Evolutionary conservation across 305 asterid species (phyloP).

Genomic region (Fraxinus dipetala): DNA sequence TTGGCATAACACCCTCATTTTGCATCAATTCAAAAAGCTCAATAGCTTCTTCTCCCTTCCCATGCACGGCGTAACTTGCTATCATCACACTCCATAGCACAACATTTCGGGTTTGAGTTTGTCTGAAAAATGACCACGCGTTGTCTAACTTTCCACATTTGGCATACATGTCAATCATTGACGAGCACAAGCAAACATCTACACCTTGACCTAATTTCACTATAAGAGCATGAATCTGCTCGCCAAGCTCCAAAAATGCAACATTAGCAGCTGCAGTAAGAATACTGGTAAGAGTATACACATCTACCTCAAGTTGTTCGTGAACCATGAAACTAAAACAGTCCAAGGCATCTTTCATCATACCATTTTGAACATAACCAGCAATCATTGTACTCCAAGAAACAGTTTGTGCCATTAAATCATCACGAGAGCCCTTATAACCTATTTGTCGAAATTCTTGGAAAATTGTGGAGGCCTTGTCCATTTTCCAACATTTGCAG

Average conservation of each 20-base stretch:
- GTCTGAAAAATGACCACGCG: slow-evolving; percentile 44
- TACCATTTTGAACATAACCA: slow-evolving; percentile 59
- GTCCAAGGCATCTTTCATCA: slow-evolving; percentile 49
- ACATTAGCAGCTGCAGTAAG: slow-evolving; percentile 48
- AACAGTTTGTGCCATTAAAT: slow-evolving; percentile 38
- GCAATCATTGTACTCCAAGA: slow-evolving; percentile 60
- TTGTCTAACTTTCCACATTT: slow-evolving; percentile 64
- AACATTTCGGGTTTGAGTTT: slow-evolving; percentile 39
- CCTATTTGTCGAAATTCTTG: slow-evolving; percentile 26
- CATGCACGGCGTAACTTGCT: slow-evolving; percentile 59
- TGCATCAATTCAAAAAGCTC: slow-evolving; percentile 54
- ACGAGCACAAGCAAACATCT: slow-evolving; percentile 51
- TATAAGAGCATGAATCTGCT: slow-evolving; percentile 61
- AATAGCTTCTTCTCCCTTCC: slow-evolving; percentile 55
- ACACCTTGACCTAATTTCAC: slow-evolving; percentile 49
- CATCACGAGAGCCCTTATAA: slow-evolving; percentile 29
- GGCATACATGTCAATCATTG: slow-evolving; percentile 75
- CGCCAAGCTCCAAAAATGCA: slow-evolving; percentile 58
- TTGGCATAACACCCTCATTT: slow-evolving; percentile 47
- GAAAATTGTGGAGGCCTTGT: slow-evolving; percentile 44
- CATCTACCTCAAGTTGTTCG: slow-evolving; percentile 40
- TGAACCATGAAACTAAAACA: slow-evolving; percentile 47
- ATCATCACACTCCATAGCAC: slow-evolving; percentile 71
- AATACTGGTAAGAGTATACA: slow-evolving; percentile 52
- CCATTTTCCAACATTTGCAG: slow-evolving; percentile 65